Evolutionary conservation across 148 eudicot species (phyloP).

Genomic region (Rhododendron vialii): DNA sequence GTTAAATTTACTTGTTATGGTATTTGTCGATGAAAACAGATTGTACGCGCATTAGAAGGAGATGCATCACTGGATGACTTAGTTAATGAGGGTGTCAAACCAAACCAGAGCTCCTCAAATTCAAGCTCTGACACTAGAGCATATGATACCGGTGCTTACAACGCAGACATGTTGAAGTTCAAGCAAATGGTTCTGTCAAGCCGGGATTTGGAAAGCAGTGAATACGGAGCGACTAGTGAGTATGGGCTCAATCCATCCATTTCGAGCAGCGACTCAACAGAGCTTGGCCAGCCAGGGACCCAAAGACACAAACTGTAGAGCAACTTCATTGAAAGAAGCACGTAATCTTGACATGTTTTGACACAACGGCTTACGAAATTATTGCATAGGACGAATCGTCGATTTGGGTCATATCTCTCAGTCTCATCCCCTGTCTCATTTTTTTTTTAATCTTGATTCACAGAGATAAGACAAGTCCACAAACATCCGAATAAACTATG

Average conservation of each 20-base stretch:
- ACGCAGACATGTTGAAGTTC: slow-evolving; percentile 57
- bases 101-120: slow-evolving; percentile 25
- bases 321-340: background rate
- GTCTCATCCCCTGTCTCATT: no score
- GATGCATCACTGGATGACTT: slow-evolving; percentile 59
- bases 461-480: background rate
- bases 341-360: background rate
- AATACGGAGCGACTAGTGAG: slow-evolving; percentile 21
- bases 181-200: slow-evolving; percentile 47
- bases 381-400: background rate
- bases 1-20: background rate
- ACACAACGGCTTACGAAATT: background rate
- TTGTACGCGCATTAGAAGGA: slow-evolving; percentile 70
- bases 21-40: slow-evolving; percentile 23
- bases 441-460: background rate
- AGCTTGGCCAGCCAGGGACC: slow-evolving; percentile 1
- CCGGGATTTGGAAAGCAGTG: slow-evolving; percentile 31
- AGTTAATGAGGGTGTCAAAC: slow-evolving; percentile 28
- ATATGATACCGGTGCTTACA: slow-evolving; percentile 52
- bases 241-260: slow-evolving; percentile 23
- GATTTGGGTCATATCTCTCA: background rate
- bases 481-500: background rate
- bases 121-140: slow-evolving; percentile 8
- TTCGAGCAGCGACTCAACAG: slow-evolving; percentile 17
- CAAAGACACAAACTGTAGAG: slow-evolving; percentile 23